Base-by-base conservation (phyloP, 495 filamentous ascomycete species). In the Xylaria grammica region DNA sequence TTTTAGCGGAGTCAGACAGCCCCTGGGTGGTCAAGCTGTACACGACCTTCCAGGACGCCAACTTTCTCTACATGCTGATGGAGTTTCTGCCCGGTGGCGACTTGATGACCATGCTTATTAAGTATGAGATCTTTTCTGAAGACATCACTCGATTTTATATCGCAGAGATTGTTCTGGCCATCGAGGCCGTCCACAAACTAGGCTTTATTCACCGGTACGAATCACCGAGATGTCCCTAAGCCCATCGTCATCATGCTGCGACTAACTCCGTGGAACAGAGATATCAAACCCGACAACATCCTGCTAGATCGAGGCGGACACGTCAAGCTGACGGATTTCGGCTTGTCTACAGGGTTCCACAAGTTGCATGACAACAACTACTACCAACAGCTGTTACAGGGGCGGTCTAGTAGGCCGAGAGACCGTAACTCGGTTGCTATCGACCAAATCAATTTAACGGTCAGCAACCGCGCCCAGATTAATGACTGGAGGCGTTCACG, bases 61-160 rank as follows among this genome's bases (percentile, higher is more conserved):
- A 93, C 62, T 98, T 97, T 79, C 84, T 99, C 15, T 98, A 99
- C 79, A 91, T 99, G 86, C 86, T 99, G 62, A 98, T 99, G 95
- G 95, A 99, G 78, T 99, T 97, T 78, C 85, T 98, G 70, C 95
- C 95, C 15, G 95, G 95, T 74, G 95, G 95, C 72, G 95, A 99
- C 82, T 77, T 99, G 72, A 99, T 99, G 95, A 99, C 95, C 34
- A 99, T 99, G 95, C 85, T 99, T 69, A 99, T 99, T 80, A 98
- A 97, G 82, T 98, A 99, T 73, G 95, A 99, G 76, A 97, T 99
- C 71, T 99, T 99, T 78, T 96, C 93, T 0, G 93, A 97, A 74
- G 95, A 98, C 63, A 97, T 99, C 68, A 99, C 95, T 34, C 87
- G 96, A 17, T 99, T 99, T 81, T 99, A 99, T 79, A 98, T 99